Evolutionary conservation across 352 stramenopile genomes (phyloP).

Genomic region (Phytophthora uliginosa): DNA sequence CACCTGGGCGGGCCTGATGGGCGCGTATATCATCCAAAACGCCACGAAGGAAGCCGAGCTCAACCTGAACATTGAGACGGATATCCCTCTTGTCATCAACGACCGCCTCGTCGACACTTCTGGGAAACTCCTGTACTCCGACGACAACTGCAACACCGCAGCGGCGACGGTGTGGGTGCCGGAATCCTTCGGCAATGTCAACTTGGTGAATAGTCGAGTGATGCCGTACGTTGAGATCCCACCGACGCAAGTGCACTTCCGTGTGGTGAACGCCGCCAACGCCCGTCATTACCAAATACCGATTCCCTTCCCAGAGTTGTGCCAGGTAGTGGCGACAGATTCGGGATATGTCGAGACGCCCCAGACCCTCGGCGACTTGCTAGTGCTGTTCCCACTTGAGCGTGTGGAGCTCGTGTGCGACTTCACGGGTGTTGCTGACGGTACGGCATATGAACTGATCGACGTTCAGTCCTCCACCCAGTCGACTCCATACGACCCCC

Average conservation of each 20-base stretch:
- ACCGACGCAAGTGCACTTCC: constrained; percentile 64
- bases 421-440: constrained; percentile 43
- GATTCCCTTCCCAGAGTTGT: constrained; percentile 66
- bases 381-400: constrained; percentile 50
- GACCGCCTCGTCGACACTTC: constrained; percentile 50
- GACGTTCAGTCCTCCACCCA: constrained; percentile 50
- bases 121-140: constrained; percentile 44
- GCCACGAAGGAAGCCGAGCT: constrained; percentile 38
- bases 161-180: constrained; percentile 50
- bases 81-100: constrained; percentile 52
- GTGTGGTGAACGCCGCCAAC: constrained; percentile 69
- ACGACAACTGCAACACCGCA: constrained; percentile 43
- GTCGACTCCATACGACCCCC: constrained; percentile 50
- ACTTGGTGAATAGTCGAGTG: constrained; percentile 56
- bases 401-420: constrained; percentile 68
- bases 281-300: constrained; percentile 75
- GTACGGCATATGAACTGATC: constrained; percentile 51
- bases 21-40: constrained; percentile 59
- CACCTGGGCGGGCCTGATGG: constrained; percentile 54
- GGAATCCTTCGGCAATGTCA: constrained; percentile 57
- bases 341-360: constrained; percentile 65
- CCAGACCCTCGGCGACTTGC: constrained; percentile 41
- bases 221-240: constrained; percentile 75
- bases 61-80: constrained; percentile 53
- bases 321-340: constrained; percentile 59